Evolutionary conservation across 768 basidiomycete genomes (phyloP).

Genomic region (Lactarius evosmus): DNA sequence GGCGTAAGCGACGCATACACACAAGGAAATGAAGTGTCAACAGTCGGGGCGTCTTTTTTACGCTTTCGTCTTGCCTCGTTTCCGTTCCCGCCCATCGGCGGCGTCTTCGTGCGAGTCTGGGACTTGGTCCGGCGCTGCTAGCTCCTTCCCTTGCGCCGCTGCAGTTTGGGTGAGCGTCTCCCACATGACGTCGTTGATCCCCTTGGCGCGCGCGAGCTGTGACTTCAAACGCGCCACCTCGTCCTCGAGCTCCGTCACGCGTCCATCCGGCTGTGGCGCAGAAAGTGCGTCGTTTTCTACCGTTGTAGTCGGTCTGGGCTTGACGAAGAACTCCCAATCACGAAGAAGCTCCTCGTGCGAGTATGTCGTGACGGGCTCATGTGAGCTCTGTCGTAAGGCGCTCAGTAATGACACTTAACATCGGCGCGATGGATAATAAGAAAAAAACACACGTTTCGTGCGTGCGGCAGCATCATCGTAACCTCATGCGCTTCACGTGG

Average conservation of each 20-base stretch:
- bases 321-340: slow-evolving; percentile 66
- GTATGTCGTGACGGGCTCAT: slow-evolving; percentile 39
- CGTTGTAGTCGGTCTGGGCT: slow-evolving; percentile 35
- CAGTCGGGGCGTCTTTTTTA: slow-evolving; percentile 12
- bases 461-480: slow-evolving; percentile 53
- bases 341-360: slow-evolving; percentile 52
- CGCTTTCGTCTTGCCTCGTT: slow-evolving; percentile 26
- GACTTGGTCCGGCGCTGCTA: slow-evolving; percentile 14
- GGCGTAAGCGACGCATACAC: not conserved
- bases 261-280: slow-evolving; percentile 44
- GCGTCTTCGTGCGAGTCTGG: slow-evolving; percentile 18
- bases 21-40: slow-evolving; percentile 8
- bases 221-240: slow-evolving; percentile 65
- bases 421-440: not conserved
- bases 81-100: slow-evolving; percentile 18
- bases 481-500: slow-evolving; percentile 69
- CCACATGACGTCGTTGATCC: slow-evolving; percentile 96
- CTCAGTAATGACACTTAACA: slow-evolving; percentile 1
- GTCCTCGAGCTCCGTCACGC: slow-evolving; percentile 63
- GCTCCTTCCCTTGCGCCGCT: slow-evolving; percentile 39
- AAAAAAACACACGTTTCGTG: slow-evolving; percentile 40
- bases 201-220: slow-evolving; percentile 79
- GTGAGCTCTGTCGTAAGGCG: slow-evolving; percentile 23
- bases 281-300: slow-evolving; percentile 35
- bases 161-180: slow-evolving; percentile 70